phyloP scores from a whole-genome alignment of 306 rosid genomes.

The Quercus rubra region DNA sequence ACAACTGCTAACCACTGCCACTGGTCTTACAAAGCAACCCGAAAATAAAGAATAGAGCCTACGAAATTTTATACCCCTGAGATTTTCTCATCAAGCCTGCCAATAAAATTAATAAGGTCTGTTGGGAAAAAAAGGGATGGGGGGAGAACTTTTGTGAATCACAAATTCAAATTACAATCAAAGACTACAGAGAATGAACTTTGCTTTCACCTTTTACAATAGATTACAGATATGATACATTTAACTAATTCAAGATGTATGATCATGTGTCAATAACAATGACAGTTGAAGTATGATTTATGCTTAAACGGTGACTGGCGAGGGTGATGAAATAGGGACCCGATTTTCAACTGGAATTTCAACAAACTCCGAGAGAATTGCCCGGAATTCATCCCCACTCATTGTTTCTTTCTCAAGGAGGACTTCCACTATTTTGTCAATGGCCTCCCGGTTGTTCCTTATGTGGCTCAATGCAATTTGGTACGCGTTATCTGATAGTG shows the following conservation, averaged over 20 bases:
- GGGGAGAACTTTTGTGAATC: too few species aligned
- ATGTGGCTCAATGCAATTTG: conserved; percentile 81
- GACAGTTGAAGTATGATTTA: conserved; percentile 25
- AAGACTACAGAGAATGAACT: neutral
- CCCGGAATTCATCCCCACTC: conserved; percentile 88
- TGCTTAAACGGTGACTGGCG: conserved; percentile 71
- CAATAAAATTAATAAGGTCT: too few species aligned
- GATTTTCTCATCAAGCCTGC: too few species aligned
- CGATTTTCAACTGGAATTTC: conserved; percentile 88
- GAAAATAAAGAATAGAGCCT: too few species aligned
- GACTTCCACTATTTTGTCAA: conserved; percentile 89
- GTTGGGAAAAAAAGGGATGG: too few species aligned
- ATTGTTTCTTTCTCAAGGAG: conserved; percentile 91
- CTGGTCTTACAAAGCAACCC: too few species aligned
- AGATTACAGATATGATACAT: conserved; percentile 43
- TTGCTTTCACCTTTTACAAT: neutral
- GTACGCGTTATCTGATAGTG: conserved; percentile 78
- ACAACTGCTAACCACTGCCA: too few species aligned
- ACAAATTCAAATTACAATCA: neutral
- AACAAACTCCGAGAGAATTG: conserved; percentile 73
- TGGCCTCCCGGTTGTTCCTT: conserved; percentile 93
- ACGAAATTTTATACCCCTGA: too few species aligned
- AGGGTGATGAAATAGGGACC: conserved; percentile 59
- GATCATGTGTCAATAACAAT: conserved; percentile 17
- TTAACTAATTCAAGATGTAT: conserved; percentile 17